These are phyloP conservation scores for Ascochyta pisi DNA, from an alignment of 2,329 filamentous ascomycete genomes.

Conservation along the genomic window DNA sequence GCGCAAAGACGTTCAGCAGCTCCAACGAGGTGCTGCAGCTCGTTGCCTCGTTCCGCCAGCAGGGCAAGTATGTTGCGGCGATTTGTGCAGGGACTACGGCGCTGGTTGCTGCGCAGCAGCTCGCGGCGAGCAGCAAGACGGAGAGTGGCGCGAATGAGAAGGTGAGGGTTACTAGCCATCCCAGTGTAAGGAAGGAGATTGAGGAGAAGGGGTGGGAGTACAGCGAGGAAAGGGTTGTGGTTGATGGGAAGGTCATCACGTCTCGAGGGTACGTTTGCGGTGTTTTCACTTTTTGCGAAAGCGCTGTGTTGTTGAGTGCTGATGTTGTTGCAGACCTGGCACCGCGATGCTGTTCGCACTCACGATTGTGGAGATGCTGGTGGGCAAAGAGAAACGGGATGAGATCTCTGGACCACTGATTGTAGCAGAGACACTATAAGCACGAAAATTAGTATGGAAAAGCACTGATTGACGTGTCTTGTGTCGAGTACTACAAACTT, in stretches of 20 bases:
- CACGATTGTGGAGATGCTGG: conserved; percentile 47
- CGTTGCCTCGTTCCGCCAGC: conserved; percentile 38
- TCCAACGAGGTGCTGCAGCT: conserved; percentile 34
- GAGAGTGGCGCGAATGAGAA: conserved; percentile 19
- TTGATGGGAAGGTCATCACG: conserved; percentile 46
- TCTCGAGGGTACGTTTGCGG: conserved; percentile 39
- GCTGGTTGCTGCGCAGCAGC: conserved; percentile 38
- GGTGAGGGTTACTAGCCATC: conserved; percentile 47
- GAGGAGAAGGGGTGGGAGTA: conserved; percentile 44
- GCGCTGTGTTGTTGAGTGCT: background rate
- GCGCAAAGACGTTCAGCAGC: conserved; percentile 45
- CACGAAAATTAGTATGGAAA: background rate
- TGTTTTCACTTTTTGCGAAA: background rate
- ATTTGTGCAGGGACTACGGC: conserved; percentile 51
- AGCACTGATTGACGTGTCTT: background rate
- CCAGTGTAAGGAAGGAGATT: conserved; percentile 46
- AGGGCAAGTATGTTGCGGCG: conserved; percentile 43
- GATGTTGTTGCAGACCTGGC: conserved; percentile 40
- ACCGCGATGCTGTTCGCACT: conserved; percentile 49
- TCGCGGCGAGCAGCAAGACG: conserved; percentile 7
- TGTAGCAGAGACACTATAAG: conserved; percentile 39
- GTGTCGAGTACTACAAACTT: background rate
- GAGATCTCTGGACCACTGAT: conserved; percentile 59
- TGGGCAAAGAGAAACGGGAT: conserved; percentile 55
- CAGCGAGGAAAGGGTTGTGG: conserved; percentile 45